Conservation (phyloP, 805 yeast genomes). For the Torulaspora indica region DNA sequence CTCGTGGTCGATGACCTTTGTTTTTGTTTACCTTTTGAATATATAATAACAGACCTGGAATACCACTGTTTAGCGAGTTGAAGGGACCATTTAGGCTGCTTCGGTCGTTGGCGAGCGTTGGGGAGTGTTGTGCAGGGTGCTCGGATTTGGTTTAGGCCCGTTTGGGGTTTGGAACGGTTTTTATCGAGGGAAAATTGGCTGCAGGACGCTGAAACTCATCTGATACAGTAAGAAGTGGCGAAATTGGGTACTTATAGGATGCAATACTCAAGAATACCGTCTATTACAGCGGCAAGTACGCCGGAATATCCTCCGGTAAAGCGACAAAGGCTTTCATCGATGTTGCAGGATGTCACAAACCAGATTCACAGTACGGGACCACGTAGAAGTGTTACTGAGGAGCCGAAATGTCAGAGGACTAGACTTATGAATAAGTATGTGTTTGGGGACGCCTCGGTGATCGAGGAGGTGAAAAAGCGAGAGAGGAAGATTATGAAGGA, state of each 20-base stretch:
- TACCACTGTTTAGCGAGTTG: background rate
- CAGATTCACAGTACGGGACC: conserved; percentile 11
- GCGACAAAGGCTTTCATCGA: conserved; percentile 13
- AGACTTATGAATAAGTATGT: conserved; percentile 26
- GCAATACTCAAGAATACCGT: conserved; percentile 19
- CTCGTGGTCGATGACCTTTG: conserved; percentile 2
- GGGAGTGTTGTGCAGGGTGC: background rate
- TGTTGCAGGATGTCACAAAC: conserved; percentile 22
- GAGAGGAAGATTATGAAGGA: conserved; percentile 33
- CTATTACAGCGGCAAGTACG: conserved; percentile 11
- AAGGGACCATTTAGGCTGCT: background rate
- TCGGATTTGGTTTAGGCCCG: background rate
- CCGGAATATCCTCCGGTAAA: conserved; percentile 9
- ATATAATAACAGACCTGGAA: background rate
- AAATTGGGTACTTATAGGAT: conserved; percentile 3
- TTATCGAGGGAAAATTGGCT: background rate
- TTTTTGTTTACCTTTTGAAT: conserved; percentile 9
- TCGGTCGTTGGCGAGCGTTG: background rate
- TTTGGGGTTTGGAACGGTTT: background rate
- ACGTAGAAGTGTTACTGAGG: conserved; percentile 10
- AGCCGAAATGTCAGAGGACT: conserved; percentile 12
- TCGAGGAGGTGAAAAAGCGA: conserved; percentile 33
- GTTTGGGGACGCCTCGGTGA: conserved; percentile 32
- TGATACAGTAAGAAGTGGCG: conserved; percentile 3
- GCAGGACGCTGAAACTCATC: conserved; percentile 7